Percentiles rank a stretch among this genome's conserved stretches.
These are phyloP conservation scores for Drosera capensis DNA, from an alignment of 148 eudicot genomes.

Conservation along the genomic window DNA sequence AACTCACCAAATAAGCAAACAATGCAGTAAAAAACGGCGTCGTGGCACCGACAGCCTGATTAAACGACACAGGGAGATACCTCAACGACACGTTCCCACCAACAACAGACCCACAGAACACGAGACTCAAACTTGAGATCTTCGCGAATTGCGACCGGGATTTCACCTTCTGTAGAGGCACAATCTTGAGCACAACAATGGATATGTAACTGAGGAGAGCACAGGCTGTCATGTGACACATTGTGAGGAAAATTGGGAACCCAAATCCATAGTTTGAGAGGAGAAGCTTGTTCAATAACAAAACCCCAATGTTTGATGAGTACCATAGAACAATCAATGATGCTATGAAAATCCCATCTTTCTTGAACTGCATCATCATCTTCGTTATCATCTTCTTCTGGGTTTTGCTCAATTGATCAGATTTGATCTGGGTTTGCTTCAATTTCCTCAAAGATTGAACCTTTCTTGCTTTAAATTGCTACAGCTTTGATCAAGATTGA, in stretches of 20 bases:
- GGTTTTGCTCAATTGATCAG: too few relatives aligned
- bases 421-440: too few relatives aligned
- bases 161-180: constrained; percentile 4
- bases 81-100: constrained; percentile 7
- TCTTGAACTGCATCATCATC: too few relatives aligned
- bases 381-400: too few relatives aligned
- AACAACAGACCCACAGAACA: constrained; percentile 8
- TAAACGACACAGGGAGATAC: constrained; percentile 8
- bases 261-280: not conserved
- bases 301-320: not conserved
- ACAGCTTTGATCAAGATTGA: too few relatives aligned
- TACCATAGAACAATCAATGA: too few relatives aligned
- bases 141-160: constrained; percentile 6
- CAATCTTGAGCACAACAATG: constrained; percentile 4
- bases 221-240: constrained; percentile 10
- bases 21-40: constrained; percentile 10
- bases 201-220: constrained; percentile 8
- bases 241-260: not conserved
- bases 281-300: not conserved
- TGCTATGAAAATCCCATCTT: too few relatives aligned
- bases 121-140: constrained; percentile 5
- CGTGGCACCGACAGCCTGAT: constrained; percentile 10
- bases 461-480: too few relatives aligned
- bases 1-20: constrained; percentile 6
- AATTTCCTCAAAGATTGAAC: too few relatives aligned